Conservation (phyloP, 2,329 filamentous ascomycete genomes). For the Cytospora paraplurivora region DNA sequence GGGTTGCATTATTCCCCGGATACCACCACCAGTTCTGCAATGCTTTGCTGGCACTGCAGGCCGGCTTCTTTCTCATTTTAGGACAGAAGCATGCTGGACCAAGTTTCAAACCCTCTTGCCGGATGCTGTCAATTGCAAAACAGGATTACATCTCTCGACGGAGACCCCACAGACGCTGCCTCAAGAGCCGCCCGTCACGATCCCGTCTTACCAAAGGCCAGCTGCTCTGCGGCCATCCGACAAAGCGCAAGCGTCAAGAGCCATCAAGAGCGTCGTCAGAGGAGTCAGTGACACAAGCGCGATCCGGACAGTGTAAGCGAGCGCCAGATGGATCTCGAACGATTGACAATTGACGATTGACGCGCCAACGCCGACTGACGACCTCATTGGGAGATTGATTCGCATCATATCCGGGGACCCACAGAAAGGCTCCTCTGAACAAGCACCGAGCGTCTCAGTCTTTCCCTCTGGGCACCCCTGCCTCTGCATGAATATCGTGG, state of each 20-base stretch:
- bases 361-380: slow-evolving; percentile 6
- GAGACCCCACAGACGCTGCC: slow-evolving; percentile 22
- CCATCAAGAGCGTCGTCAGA: neutral
- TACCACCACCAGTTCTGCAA: neutral
- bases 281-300: slow-evolving; percentile 11
- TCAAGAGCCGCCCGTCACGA: slow-evolving; percentile 26
- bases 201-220: slow-evolving; percentile 11
- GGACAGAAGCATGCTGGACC: neutral
- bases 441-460: neutral
- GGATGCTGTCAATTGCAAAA: neutral
- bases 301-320: slow-evolving; percentile 18
- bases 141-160: slow-evolving; percentile 2
- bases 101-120: neutral
- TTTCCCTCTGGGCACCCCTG: slow-evolving; percentile 2
- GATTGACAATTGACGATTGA: neutral
- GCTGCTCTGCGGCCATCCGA: slow-evolving; percentile 19
- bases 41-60: slow-evolving; percentile 25
- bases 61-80: neutral
- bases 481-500: slow-evolving; percentile 14
- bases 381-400: neutral
- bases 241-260: neutral
- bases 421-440: neutral
- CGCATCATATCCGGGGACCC: neutral
- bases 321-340: slow-evolving; percentile 3
- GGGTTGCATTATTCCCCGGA: no score